phyloP scores from a whole-genome alignment of 805 yeast species.

The Kuraishia hungarica region DNA sequence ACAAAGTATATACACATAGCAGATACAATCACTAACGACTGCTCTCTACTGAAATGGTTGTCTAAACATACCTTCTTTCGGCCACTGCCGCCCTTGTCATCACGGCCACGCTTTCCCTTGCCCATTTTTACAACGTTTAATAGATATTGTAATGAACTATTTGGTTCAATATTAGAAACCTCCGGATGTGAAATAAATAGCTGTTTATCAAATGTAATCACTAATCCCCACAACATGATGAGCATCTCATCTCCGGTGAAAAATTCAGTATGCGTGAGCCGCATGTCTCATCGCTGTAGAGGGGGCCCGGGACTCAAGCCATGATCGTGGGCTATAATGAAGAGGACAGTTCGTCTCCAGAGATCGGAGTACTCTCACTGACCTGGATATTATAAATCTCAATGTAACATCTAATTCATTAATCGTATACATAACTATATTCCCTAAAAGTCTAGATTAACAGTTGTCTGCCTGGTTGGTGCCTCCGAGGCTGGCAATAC shows the following conservation, averaged over 20 bases:
- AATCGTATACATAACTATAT: background rate
- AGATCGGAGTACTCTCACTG: too few relatives aligned
- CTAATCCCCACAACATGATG: background rate
- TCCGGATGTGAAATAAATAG: too few relatives aligned
- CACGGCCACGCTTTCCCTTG: background rate
- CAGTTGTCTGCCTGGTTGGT: background rate
- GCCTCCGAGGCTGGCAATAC: background rate
- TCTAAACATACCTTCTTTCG: background rate
- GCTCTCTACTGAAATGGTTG: background rate
- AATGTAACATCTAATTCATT: background rate
- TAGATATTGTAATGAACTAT: too few relatives aligned
- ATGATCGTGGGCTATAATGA: too few relatives aligned
- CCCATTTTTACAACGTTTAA: background rate
- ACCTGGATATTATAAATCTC: too few relatives aligned
- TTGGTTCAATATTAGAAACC: too few relatives aligned
- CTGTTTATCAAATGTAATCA: background rate
- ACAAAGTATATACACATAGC: background rate
- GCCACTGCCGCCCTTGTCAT: background rate
- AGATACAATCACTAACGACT: background rate
- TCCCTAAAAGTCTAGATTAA: background rate
- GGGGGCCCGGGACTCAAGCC: too few relatives aligned
- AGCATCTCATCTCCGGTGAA: background rate
- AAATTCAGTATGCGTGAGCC: background rate
- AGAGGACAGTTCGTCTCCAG: too few relatives aligned
- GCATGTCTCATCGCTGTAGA: background rate